phyloP scores from a whole-genome alignment of 2,329 filamentous ascomycete genomes.

The Calonectria henricotiae region DNA sequence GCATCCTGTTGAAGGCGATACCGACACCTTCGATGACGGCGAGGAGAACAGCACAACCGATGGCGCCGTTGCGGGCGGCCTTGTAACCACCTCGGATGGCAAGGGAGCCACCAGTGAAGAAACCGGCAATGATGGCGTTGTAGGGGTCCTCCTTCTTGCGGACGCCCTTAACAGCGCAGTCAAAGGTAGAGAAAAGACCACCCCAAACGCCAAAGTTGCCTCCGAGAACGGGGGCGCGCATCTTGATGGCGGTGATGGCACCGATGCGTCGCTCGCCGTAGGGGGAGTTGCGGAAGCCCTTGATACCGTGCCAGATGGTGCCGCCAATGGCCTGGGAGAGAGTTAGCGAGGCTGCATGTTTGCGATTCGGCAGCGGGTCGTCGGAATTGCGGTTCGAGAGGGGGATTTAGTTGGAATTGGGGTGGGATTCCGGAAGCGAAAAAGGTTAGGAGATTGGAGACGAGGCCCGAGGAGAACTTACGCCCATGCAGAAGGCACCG shows the following conservation, averaged over 20 bases:
- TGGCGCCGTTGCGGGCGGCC: conserved; percentile 94
- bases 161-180: conserved; percentile 95
- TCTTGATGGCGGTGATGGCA: conserved; percentile 97
- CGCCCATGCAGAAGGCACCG: conserved; percentile 96
- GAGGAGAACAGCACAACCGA: conserved; percentile 93
- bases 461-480: conserved; percentile 64
- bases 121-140: conserved; percentile 97
- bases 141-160: conserved; percentile 98
- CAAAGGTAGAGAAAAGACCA: conserved; percentile 94
- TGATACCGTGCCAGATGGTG: conserved; percentile 96
- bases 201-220: conserved; percentile 99
- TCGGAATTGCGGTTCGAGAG: conserved; percentile 28
- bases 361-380: conserved; percentile 17
- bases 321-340: conserved; percentile 77
- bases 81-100: conserved; percentile 93
- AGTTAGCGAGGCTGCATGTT: conserved; percentile 45
- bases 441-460: conserved; percentile 23
- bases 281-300: conserved; percentile 91
- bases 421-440: conserved; percentile 10
- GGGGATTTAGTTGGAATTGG: not conserved
- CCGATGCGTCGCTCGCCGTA: conserved; percentile 97
- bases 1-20: conserved; percentile 86
- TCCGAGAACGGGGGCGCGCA: conserved; percentile 93
- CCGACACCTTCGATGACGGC: conserved; percentile 98
- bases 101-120: conserved; percentile 94